A percentile compares a stretch with the other conserved stretches of the same genome.
Conservation (phyloP, 306 rosid species). For the Aeschynomene evenia region DNA sequence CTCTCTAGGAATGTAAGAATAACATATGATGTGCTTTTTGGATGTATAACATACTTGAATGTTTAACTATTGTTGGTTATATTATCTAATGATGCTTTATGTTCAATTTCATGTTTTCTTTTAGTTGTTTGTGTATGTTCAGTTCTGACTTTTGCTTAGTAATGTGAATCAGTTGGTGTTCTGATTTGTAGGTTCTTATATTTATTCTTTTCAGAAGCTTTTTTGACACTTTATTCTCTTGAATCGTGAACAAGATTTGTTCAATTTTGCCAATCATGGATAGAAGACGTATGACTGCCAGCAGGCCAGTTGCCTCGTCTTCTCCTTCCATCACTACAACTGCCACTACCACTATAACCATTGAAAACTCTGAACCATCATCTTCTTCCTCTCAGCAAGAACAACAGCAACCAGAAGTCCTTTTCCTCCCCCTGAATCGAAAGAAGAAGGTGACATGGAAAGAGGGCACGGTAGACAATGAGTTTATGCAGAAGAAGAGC, state of each 20-base stretch:
- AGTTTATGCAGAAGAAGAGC: conserved; percentile 94
- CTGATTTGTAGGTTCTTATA: background rate
- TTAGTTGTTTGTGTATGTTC: background rate
- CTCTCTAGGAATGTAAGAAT: background rate
- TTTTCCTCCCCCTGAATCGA: conserved; percentile 69
- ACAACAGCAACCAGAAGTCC: conserved; percentile 51
- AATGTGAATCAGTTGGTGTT: background rate
- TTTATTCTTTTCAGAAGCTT: background rate
- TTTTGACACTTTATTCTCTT: background rate
- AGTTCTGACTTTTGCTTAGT: background rate
- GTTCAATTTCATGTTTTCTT: background rate
- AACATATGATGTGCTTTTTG: background rate
- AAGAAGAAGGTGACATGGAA: conserved; percentile 92
- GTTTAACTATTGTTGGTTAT: background rate
- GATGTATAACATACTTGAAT: background rate
- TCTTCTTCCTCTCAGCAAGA: conserved; percentile 44
- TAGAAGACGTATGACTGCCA: background rate
- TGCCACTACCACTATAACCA: conserved; percentile 52
- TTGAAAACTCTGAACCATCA: conserved; percentile 29
- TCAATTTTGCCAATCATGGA: conserved; percentile 15
- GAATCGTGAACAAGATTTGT: background rate
- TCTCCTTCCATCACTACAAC: conserved; percentile 11
- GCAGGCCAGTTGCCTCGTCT: background rate
- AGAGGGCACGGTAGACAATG: conserved; percentile 93
- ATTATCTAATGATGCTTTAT: background rate